Conservation (phyloP, 495 filamentous ascomycete species). For the Neurospora sp. region DNA sequence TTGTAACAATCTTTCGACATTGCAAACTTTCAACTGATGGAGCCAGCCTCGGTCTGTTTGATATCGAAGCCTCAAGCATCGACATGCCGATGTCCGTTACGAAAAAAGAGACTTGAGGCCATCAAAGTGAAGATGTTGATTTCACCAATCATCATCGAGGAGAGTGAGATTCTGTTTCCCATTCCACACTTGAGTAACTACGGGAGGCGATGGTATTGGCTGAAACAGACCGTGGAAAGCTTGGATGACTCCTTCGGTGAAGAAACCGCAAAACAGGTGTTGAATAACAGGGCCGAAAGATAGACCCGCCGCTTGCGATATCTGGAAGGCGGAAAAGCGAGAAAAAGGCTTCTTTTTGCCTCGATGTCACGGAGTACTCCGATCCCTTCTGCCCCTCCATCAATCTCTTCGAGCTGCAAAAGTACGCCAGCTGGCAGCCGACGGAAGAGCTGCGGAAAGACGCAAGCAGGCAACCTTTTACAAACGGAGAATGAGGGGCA, state of each 20-base stretch:
- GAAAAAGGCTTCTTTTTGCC: background rate
- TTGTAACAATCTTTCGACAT: background rate
- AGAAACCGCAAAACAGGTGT: background rate
- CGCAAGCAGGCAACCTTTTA: background rate
- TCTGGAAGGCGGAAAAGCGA: background rate
- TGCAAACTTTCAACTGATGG: background rate
- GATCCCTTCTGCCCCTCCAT: background rate
- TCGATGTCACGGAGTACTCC: background rate
- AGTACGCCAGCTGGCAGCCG: background rate
- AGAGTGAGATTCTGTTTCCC: background rate
- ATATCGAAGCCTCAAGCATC: background rate
- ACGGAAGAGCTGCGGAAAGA: background rate
- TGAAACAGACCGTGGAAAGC: background rate
- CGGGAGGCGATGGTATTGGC: background rate
- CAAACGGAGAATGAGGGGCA: background rate
- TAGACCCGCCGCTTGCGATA: background rate
- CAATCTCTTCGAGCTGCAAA: background rate
- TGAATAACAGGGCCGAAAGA: background rate
- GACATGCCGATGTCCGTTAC: background rate
- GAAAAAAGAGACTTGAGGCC: background rate
- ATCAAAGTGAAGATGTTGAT: background rate
- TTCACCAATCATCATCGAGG: background rate
- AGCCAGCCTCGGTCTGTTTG: background rate
- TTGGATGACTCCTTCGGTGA: background rate
- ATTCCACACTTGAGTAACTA: background rate